These are phyloP conservation scores for Antrodiella citrinella DNA, from an alignment of 768 basidiomycete species.

Conservation along the genomic window DNA sequence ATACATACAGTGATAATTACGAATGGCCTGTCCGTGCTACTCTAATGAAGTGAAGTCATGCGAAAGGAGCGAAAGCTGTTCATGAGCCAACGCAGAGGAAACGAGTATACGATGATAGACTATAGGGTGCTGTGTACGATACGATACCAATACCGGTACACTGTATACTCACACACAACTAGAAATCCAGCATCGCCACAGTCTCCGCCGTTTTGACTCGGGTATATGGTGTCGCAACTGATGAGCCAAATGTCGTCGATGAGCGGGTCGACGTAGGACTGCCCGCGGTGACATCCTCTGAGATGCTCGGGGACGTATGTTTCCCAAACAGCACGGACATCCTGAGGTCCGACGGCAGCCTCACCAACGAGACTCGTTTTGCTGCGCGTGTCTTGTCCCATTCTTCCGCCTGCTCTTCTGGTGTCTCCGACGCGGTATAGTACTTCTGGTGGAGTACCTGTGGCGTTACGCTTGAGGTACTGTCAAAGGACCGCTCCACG, in stretches of 20 bases:
- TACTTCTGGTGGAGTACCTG: slow-evolving; percentile 34
- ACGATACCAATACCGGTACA: background rate
- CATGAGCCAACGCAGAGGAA: background rate
- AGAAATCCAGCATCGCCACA: slow-evolving; percentile 16
- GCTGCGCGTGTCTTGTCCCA: slow-evolving; percentile 84
- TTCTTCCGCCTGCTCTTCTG: slow-evolving; percentile 73
- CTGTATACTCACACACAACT: background rate
- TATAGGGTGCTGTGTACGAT: slow-evolving; percentile 3
- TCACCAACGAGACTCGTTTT: slow-evolving; percentile 77
- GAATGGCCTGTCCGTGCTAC: background rate
- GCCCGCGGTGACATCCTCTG: slow-evolving; percentile 12
- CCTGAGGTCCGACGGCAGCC: slow-evolving; percentile 51
- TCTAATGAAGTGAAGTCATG: background rate
- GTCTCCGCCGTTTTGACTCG: slow-evolving; percentile 13
- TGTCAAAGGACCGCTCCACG: slow-evolving; percentile 16
- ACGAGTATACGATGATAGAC: background rate
- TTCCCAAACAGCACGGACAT: slow-evolving; percentile 22
- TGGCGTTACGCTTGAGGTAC: slow-evolving; percentile 8
- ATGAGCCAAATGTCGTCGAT: slow-evolving; percentile 5
- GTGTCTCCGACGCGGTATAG: slow-evolving; percentile 36
- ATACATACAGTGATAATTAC: background rate
- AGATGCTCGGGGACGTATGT: slow-evolving; percentile 16
- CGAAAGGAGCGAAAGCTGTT: background rate
- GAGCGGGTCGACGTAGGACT: background rate
- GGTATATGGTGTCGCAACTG: slow-evolving; percentile 7